Conservation (phyloP, 192 early-diverging fungal species). For the Coemansia biformis region DNA sequence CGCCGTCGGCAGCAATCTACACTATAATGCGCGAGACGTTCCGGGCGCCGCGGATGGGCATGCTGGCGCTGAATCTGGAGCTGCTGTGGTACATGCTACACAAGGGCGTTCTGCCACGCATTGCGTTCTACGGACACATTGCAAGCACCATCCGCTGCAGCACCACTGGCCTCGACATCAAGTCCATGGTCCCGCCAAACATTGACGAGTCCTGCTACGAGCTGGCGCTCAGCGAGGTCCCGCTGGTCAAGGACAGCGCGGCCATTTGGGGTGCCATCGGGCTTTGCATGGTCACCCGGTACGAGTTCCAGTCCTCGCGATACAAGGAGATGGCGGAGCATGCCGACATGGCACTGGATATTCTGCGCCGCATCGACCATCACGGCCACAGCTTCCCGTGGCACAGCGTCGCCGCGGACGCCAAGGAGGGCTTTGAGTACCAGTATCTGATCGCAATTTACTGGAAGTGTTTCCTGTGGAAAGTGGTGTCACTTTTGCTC, state of each 20-base stretch:
- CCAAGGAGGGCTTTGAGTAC: slow-evolving; percentile 36
- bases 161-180: slow-evolving; percentile 22
- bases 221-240: slow-evolving; percentile 28
- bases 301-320: slow-evolving; percentile 44
- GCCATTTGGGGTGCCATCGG: slow-evolving; percentile 38
- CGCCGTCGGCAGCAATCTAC: slow-evolving; percentile 25
- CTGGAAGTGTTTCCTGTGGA: slow-evolving; percentile 48
- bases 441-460: slow-evolving; percentile 40
- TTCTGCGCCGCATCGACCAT: slow-evolving; percentile 29
- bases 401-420: slow-evolving; percentile 15
- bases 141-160: slow-evolving; percentile 38
- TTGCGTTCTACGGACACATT: slow-evolving; percentile 43
- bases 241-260: slow-evolving; percentile 17
- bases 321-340: slow-evolving; percentile 39
- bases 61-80: slow-evolving; percentile 44
- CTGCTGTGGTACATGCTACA: slow-evolving; percentile 43
- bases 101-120: slow-evolving; percentile 35
- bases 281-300: slow-evolving; percentile 36
- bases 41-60: slow-evolving; percentile 42
- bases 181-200: slow-evolving; percentile 28
- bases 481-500: slow-evolving; percentile 29
- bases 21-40: slow-evolving; percentile 45
- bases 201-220: slow-evolving; percentile 43
- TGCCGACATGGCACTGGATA: slow-evolving; percentile 27
- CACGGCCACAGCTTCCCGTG: slow-evolving; percentile 27